A percentile compares a stretch with the other conserved stretches of the same genome.
phyloP scores from a whole-genome alignment of 164 flowering plant species.

The Aristolochia californica region DNA sequence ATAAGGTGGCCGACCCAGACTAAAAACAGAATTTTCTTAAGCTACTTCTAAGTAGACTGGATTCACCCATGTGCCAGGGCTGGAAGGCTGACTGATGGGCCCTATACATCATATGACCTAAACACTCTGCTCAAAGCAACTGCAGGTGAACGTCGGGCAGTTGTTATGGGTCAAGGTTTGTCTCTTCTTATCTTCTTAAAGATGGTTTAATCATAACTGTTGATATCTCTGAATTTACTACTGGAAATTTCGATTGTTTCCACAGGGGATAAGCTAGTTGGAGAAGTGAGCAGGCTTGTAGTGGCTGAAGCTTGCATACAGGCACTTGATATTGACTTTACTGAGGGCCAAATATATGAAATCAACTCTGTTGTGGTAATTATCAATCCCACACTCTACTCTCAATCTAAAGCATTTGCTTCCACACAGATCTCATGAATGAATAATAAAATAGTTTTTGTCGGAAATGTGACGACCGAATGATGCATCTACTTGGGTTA shows the following conservation, averaged over 20 bases:
- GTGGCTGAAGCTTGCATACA: conserved; percentile 97
- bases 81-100: conserved; percentile 98
- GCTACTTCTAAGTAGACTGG: no score
- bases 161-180: conserved; percentile 81
- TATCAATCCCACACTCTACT: neutral
- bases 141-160: conserved; percentile 89
- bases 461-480: no score
- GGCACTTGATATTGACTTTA: conserved; percentile 69
- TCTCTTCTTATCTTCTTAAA: neutral
- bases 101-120: conserved; percentile 96
- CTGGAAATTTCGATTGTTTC: neutral
- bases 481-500: no score
- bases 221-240: neutral
- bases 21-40: no score
- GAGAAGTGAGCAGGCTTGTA: conserved; percentile 89
- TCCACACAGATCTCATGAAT: neutral
- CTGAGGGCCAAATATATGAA: conserved; percentile 69
- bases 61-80: conserved; percentile 32
- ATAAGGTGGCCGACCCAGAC: no score
- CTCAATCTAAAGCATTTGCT: no score
- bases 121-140: conserved; percentile 94
- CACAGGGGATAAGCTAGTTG: conserved; percentile 86
- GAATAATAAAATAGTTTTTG: neutral
- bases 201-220: neutral
- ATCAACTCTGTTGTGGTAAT: conserved; percentile 76